These are phyloP conservation scores for Sporothrix brunneoviolacea DNA, from an alignment of 2,329 filamentous ascomycete species.

Conservation along the genomic window DNA sequence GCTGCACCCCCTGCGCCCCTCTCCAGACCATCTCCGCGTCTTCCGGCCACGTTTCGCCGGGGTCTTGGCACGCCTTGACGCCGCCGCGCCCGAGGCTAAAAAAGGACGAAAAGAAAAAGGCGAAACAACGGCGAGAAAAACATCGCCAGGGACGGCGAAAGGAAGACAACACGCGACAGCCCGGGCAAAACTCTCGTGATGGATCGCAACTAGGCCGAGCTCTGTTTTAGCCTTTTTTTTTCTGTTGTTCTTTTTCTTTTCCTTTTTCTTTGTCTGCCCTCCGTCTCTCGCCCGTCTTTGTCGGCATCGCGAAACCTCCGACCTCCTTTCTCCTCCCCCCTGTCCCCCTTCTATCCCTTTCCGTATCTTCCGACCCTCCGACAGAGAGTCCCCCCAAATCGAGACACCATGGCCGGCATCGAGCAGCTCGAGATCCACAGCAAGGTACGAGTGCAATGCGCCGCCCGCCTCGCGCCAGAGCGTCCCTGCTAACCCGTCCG, in stretches of 20 bases:
- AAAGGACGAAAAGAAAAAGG: background rate
- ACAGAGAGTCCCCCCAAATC: too few relatives aligned
- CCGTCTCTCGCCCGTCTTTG: background rate
- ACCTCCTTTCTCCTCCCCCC: too few relatives aligned
- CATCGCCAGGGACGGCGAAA: background rate
- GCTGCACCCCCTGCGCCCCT: background rate
- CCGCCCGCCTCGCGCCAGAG: background rate
- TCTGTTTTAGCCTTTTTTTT: background rate
- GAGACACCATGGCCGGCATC: conserved; percentile 73
- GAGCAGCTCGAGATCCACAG: conserved; percentile 96
- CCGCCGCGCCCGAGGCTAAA: too few relatives aligned
- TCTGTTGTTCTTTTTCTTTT: background rate
- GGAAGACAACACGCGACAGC: background rate
- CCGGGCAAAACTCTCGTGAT: background rate
- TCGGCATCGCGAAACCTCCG: background rate
- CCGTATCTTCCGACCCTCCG: background rate
- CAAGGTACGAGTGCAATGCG: conserved; percentile 54
- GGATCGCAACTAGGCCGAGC: conserved; percentile 1
- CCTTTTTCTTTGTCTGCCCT: background rate
- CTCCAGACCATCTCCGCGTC: background rate
- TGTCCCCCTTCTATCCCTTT: too few relatives aligned
- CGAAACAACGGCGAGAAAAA: background rate
- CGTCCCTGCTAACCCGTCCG: conserved; percentile 18
- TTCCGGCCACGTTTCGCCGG: conserved; percentile 5
- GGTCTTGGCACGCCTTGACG: background rate